A percentile compares a stretch with the other conserved stretches of the same genome.
phyloP scores from a whole-genome alignment of 768 basidiomycete species.

The Russula foetens region DNA sequence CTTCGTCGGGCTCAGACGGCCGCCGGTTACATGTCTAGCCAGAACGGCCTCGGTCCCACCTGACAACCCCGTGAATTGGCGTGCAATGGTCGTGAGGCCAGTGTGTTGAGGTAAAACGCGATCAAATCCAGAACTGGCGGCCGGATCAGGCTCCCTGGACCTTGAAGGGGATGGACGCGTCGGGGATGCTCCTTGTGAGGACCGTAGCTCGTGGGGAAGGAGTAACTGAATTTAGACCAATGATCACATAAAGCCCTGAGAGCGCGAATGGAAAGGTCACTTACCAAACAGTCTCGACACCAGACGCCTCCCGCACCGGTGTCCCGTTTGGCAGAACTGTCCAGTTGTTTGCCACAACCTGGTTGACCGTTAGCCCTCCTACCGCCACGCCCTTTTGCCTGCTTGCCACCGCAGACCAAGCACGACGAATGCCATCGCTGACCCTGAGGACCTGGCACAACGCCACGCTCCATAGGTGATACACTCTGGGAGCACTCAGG shows the following conservation, averaged over 20 bases:
- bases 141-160: conserved; percentile 32
- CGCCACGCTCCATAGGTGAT: conserved; percentile 78
- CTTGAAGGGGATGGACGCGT: conserved; percentile 35
- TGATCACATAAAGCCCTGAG: background rate
- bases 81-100: conserved; percentile 63
- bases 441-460: conserved; percentile 78
- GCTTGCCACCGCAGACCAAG: conserved; percentile 73
- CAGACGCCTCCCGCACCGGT: conserved; percentile 55
- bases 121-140: conserved; percentile 29
- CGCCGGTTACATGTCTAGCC: conserved; percentile 56
- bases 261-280: background rate
- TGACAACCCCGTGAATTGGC: conserved; percentile 64
- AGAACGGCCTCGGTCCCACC: conserved; percentile 31
- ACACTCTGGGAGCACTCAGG: conserved; percentile 70
- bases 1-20: conserved; percentile 56
- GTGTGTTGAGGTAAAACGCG: conserved; percentile 49
- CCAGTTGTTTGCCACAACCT: conserved; percentile 77
- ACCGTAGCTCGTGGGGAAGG: conserved; percentile 40
- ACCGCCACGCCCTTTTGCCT: conserved; percentile 32
- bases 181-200: conserved; percentile 48
- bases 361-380: conserved; percentile 50
- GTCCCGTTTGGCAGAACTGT: conserved; percentile 74
- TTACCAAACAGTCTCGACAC: conserved; percentile 79
- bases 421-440: conserved; percentile 74
- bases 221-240: conserved; percentile 38